Conservation (phyloP, 1,139 yeast species). For the Taphrina sp. region DNA sequence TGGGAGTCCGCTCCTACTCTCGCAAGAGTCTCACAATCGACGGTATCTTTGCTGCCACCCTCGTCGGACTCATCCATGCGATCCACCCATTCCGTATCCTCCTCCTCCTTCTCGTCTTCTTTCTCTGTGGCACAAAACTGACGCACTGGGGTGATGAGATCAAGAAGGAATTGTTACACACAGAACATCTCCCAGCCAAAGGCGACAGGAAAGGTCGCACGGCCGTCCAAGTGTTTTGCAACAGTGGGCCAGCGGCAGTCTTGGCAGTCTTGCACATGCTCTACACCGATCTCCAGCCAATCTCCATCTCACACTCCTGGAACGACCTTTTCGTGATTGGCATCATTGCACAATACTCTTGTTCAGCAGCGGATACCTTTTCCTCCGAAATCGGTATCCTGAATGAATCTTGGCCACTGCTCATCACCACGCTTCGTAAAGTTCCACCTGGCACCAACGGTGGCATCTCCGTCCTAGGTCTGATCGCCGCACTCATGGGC, state of each 20-base stretch:
- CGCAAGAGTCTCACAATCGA: constrained; percentile 46
- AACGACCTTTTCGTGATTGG: constrained; percentile 45
- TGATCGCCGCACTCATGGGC: constrained; percentile 48
- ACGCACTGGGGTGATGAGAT: constrained; percentile 43
- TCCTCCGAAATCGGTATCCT: constrained; percentile 54
- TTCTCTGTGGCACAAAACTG: constrained; percentile 47
- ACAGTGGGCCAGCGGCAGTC: constrained; percentile 16
- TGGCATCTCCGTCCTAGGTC: constrained; percentile 49
- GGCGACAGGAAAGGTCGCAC: constrained; percentile 33
- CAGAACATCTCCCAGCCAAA: constrained; percentile 2
- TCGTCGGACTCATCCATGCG: constrained; percentile 49
- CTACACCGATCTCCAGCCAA: constrained; percentile 20
- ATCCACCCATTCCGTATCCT: constrained; percentile 46
- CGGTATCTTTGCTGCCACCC: constrained; percentile 47
- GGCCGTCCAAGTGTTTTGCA: constrained; percentile 34
- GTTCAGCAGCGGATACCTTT: constrained; percentile 53
- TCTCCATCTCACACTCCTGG: constrained; percentile 5
- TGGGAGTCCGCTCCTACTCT: constrained; percentile 33
- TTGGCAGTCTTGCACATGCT: constrained; percentile 9
- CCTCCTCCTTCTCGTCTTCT: constrained; percentile 46
- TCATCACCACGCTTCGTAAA: constrained; percentile 48
- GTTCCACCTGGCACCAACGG: constrained; percentile 56
- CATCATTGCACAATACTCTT: constrained; percentile 46
- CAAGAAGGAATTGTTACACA: constrained; percentile 36
- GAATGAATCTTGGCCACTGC: constrained; percentile 46